Percentiles rank a stretch among this genome's conserved stretches.
Conservation (phyloP, 1,284 basidiomycete species). For the Neotropicomus parvogracilis region DNA sequence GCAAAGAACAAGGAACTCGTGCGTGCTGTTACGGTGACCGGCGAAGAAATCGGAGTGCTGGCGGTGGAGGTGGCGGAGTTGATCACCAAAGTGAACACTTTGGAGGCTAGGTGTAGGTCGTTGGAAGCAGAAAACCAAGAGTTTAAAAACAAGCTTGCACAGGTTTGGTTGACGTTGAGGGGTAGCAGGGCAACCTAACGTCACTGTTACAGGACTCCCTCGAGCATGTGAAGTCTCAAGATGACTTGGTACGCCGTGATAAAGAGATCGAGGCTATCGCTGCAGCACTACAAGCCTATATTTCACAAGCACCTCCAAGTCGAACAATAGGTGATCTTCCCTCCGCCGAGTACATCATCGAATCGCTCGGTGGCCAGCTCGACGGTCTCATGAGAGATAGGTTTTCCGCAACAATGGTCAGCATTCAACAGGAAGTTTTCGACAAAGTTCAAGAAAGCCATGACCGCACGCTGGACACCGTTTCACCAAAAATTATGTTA, state of each 20-base stretch:
- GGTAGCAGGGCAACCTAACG: not conserved
- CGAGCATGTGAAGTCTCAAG: slow-evolving; percentile 14
- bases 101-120: slow-evolving; percentile 27
- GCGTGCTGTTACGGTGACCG: slow-evolving; percentile 25
- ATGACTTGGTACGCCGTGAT: slow-evolving; percentile 15
- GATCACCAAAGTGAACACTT: slow-evolving; percentile 29
- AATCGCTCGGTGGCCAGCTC: slow-evolving; percentile 40
- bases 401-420: slow-evolving; percentile 37
- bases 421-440: slow-evolving; percentile 37
- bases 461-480: slow-evolving; percentile 34
- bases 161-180: slow-evolving; percentile 26
- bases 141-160: slow-evolving; percentile 25
- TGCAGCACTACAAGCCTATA: slow-evolving; percentile 39
- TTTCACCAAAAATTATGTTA: slow-evolving; percentile 39
- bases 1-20: slow-evolving; percentile 20
- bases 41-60: slow-evolving; percentile 38
- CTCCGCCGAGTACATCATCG: slow-evolving; percentile 41
- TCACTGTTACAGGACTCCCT: slow-evolving; percentile 15
- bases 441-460: slow-evolving; percentile 37
- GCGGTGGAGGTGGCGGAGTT: slow-evolving; percentile 39
- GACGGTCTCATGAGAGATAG: slow-evolving; percentile 37
- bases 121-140: slow-evolving; percentile 34
- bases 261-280: slow-evolving; percentile 40
- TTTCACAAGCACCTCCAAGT: slow-evolving; percentile 32
- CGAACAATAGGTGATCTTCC: slow-evolving; percentile 29